These are phyloP conservation scores for Aspergillus alliaceus DNA, from an alignment of 2,329 filamentous ascomycete genomes.

Conservation along the genomic window DNA sequence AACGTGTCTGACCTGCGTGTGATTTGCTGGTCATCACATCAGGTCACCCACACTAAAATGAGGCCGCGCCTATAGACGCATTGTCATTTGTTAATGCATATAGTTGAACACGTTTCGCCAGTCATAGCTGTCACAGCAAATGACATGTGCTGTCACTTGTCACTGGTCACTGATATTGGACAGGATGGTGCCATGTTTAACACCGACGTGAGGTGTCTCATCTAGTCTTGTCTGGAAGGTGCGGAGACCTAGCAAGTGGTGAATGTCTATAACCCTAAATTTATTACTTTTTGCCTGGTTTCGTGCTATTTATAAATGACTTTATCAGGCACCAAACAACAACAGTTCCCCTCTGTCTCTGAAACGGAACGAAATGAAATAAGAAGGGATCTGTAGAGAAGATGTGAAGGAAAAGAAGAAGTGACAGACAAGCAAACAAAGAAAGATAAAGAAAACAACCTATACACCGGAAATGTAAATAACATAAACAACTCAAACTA, in stretches of 20 bases:
- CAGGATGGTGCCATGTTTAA: neutral
- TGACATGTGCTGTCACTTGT: neutral
- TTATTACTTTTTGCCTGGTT: neutral
- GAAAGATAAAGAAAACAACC: neutral
- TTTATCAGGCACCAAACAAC: neutral
- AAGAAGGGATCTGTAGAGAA: neutral
- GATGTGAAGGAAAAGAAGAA: neutral
- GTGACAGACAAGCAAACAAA: neutral
- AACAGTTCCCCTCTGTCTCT: neutral
- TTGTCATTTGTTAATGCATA: slow-evolving; percentile 15
- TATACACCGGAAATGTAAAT: neutral
- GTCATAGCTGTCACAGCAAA: neutral
- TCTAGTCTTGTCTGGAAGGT: neutral
- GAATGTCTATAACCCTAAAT: neutral
- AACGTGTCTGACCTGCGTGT: slow-evolving; percentile 14
- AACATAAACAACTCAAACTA: neutral
- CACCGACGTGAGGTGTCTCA: neutral
- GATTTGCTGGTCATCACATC: slow-evolving; percentile 28
- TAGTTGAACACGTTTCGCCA: slow-evolving; percentile 4
- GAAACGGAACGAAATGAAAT: neutral
- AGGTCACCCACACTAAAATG: too few relatives aligned
- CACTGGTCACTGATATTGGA: neutral
- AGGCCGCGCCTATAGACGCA: slow-evolving; percentile 26
- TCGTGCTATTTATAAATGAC: neutral
- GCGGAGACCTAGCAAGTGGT: neutral